Percentiles rank a stretch among this genome's conserved stretches.
Conservation (phyloP, 148 eudicot genomes). For the Chenopodium suecicum region DNA sequence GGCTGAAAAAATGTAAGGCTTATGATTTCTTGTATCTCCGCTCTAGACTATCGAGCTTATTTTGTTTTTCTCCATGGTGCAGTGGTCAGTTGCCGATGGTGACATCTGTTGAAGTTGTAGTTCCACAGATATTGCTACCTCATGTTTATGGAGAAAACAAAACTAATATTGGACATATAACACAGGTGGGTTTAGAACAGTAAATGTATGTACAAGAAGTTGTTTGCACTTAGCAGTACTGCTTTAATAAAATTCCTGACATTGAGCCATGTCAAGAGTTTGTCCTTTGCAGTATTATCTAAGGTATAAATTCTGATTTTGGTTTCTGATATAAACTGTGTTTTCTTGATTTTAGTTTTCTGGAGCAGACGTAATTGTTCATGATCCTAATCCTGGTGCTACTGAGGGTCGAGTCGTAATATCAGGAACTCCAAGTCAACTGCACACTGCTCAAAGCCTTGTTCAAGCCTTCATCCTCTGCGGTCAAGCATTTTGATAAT, state of each 20-base stretch:
- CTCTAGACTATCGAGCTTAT: not conserved
- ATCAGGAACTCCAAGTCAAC: constrained; percentile 46
- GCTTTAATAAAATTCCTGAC: not conserved
- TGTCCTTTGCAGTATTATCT: not conserved
- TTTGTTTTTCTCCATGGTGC: constrained; percentile 19
- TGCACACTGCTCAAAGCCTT: constrained; percentile 51
- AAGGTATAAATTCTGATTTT: not conserved
- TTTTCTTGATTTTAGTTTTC: constrained; percentile 39
- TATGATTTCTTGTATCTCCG: not conserved
- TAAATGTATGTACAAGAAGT: not conserved
- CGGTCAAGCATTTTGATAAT: constrained; percentile 40
- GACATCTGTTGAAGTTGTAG: constrained; percentile 43
- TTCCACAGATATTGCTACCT: constrained; percentile 40
- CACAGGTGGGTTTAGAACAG: constrained; percentile 37
- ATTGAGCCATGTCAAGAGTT: too few species aligned
- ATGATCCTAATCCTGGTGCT: constrained; percentile 46
- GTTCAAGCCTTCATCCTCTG: constrained; percentile 54
- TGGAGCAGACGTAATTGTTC: constrained; percentile 48
- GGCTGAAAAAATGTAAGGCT: not conserved
- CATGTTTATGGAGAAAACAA: constrained; percentile 55
- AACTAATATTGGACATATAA: constrained; percentile 40
- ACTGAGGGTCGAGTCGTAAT: constrained; percentile 38
- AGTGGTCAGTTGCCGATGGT: constrained; percentile 31
- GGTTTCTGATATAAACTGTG: not conserved
- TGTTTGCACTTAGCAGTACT: not conserved